These are phyloP conservation scores for Solanum verrucosum DNA, from an alignment of 257 asterid species.

Conservation along the genomic window DNA sequence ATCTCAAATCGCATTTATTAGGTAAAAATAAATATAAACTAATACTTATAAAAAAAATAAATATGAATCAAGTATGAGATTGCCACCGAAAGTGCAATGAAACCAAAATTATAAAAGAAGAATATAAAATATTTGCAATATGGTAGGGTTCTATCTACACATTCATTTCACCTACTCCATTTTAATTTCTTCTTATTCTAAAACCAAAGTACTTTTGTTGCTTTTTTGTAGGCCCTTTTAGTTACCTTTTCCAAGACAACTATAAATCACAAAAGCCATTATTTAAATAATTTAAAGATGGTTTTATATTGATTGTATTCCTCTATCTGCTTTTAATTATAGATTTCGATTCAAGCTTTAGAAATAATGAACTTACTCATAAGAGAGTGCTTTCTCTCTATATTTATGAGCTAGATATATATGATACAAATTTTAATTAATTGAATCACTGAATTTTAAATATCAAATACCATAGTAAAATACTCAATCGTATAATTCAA, in stretches of 20 bases:
- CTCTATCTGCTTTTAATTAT: rapidly evolving
- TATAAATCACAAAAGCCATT: neutral
- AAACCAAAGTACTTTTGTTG: neutral
- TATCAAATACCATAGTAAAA: too few species aligned
- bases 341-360: rapidly evolving
- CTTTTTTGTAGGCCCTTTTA: neutral
- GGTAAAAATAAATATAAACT: neutral
- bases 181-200: neutral
- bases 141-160: neutral
- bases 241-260: neutral
- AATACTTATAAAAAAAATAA: neutral
- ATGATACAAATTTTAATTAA: neutral
- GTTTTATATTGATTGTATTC: neutral
- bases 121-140: neutral
- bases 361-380: neutral
- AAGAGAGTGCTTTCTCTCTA: neutral
- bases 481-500: too few species aligned
- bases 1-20: neutral
- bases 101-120: neutral
- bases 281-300: neutral
- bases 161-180: neutral
- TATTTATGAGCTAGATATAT: neutral
- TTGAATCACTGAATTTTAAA: too few species aligned
- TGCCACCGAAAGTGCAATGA: neutral
- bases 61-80: neutral